Evolutionary conservation across 1,139 yeast genomes (phyloP).

Genomic region (Debaryomyces subglobosus): DNA sequence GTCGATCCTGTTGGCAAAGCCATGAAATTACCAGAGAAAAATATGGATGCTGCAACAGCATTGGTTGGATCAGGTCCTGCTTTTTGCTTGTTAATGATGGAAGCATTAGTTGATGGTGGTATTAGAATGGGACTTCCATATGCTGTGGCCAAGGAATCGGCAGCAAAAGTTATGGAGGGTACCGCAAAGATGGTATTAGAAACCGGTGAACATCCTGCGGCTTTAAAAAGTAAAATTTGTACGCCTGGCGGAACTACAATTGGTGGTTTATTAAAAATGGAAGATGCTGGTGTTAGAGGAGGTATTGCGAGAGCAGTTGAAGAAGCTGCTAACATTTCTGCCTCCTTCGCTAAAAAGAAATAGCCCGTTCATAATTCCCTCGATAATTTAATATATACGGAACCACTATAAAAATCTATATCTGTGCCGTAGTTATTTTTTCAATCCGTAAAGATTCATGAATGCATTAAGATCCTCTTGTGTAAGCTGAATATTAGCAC

Average conservation of each 20-base stretch:
- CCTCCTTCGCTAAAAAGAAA: conserved; percentile 72
- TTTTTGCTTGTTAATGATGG: conserved; percentile 85
- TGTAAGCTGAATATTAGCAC: conserved; percentile 33
- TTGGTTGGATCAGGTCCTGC: conserved; percentile 98
- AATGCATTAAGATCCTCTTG: conserved; percentile 40
- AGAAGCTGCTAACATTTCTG: conserved; percentile 86
- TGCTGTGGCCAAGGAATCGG: conserved; percentile 80
- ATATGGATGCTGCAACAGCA: conserved; percentile 96
- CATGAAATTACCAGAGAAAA: conserved; percentile 78
- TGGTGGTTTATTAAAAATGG: conserved; percentile 92
- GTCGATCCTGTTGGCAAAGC: conserved; percentile 70
- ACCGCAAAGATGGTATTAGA: conserved; percentile 90
- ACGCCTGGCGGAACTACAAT: conserved; percentile 99
- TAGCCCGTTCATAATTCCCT: background rate
- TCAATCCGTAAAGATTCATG: conserved; percentile 24
- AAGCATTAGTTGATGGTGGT: conserved; percentile 92
- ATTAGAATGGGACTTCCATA: conserved; percentile 93
- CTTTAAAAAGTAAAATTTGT: conserved; percentile 82
- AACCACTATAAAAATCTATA: conserved; percentile 1
- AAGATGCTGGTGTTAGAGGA: conserved; percentile 85
- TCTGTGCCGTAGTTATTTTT: conserved; percentile 13
- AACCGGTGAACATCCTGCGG: conserved; percentile 92
- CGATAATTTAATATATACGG: conserved; percentile 4
- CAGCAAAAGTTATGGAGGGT: conserved; percentile 96
- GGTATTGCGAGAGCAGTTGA: conserved; percentile 88